Conservation (phyloP, 768 basidiomycete genomes). For the Crassisporium funariophilum region DNA sequence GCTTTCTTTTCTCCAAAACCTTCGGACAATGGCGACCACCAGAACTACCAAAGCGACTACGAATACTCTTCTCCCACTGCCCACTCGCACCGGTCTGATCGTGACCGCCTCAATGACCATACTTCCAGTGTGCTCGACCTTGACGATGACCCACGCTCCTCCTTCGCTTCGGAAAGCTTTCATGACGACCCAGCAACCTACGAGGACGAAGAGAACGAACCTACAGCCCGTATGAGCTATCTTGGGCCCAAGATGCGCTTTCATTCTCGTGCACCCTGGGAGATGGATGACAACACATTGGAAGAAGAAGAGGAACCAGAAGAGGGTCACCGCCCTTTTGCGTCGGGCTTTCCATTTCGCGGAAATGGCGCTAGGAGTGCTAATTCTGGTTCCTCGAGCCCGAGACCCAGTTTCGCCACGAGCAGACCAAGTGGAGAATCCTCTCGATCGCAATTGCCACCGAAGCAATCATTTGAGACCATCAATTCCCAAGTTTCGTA, state of each 20-base stretch:
- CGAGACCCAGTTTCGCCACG: constrained; percentile 34
- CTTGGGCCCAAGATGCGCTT: constrained; percentile 85
- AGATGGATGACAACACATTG: constrained; percentile 53
- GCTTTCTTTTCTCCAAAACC: constrained; percentile 57
- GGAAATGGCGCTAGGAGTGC: constrained; percentile 38
- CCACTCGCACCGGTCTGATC: constrained; percentile 26
- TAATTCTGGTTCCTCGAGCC: constrained; percentile 47
- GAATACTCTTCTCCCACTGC: constrained; percentile 26
- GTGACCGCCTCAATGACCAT: constrained; percentile 46
- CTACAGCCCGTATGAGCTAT: constrained; percentile 60
- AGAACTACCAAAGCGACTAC: constrained; percentile 31
- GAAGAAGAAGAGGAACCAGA: constrained; percentile 52
- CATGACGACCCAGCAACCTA: constrained; percentile 34
- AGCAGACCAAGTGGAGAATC: constrained; percentile 71
- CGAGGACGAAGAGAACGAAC: constrained; percentile 43
- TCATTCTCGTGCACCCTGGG: constrained; percentile 84
- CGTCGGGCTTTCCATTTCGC: constrained; percentile 23
- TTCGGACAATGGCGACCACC: constrained; percentile 30
- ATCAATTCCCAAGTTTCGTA: constrained; percentile 51
- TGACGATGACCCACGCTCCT: constrained; percentile 51
- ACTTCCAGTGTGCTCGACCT: constrained; percentile 58
- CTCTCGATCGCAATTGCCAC: constrained; percentile 47
- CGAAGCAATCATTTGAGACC: constrained; percentile 63
- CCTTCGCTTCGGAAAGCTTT: constrained; percentile 30
- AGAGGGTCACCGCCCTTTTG: constrained; percentile 32